Evolutionary conservation across 768 basidiomycete species (phyloP), one percentile per base, ranked within the genome.

Genomic region (Inosperma sp.): DNA sequence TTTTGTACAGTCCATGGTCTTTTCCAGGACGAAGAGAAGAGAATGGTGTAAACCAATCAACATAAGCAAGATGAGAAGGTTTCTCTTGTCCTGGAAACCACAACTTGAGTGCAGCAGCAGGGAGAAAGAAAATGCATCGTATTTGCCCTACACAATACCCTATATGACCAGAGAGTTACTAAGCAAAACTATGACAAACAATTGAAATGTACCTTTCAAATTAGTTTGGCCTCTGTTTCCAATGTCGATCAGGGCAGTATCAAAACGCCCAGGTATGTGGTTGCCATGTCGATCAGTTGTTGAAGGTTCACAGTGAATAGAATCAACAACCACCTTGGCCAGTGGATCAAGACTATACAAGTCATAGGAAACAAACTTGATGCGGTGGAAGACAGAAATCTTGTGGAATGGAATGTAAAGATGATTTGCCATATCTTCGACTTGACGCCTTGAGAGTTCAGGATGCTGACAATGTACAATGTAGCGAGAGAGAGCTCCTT

Each of bases 381-480:
- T 59, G 13, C 59, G 62, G 53, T n/a, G n/a, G n/a, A n/a, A n/a
- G n/a, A n/a, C n/a, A n/a, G n/a, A n/a, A n/a, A n/a, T n/a, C n/a
- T n/a, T n/a, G n/a, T n/a, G n/a, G n/a, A 72, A 65, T 39, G 53
- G 74, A 3, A 69, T n/a, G 31, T 16, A 9, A 33, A 33, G n/a
- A 16, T 33, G 9, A 16, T 33, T 36, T 8, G 59, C 19, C n/a
- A n/a, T n/a, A n/a, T n/a, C n/a, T n/a, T n/a, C n/a, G n/a, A n/a
- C n/a, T n/a, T n/a, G n/a, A n/a, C n/a, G n/a, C n/a, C n/a, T n/a
- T n/a, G n/a, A n/a, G n/a, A n/a, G n/a, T n/a, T n/a, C n/a, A n/a
- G n/a, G n/a, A n/a, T n/a, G n/a, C n/a, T n/a, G n/a, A n/a, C n/a
- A n/a, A n/a, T n/a, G n/a, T n/a, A n/a, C n/a, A 41, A 41, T 19